phyloP scores from a whole-genome alignment of 768 basidiomycete species.

The Plicaturopsis crispa region DNA sequence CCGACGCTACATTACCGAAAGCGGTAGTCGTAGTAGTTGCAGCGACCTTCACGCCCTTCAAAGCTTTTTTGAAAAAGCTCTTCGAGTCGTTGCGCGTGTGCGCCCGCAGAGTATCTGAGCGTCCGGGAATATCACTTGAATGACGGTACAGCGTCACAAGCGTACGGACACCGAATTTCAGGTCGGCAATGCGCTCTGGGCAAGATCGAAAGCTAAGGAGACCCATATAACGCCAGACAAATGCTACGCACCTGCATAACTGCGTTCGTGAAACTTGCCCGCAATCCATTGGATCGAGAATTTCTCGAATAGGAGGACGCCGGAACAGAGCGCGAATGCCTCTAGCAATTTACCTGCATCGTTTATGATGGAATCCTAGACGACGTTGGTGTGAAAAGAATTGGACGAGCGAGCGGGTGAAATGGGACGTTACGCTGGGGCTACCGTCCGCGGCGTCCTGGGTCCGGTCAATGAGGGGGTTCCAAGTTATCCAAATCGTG shows the following conservation, averaged over 20 bases:
- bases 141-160: constrained; percentile 74
- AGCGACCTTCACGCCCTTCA: constrained; percentile 61
- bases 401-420: too few species aligned
- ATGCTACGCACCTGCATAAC: constrained; percentile 45
- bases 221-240: constrained; percentile 3
- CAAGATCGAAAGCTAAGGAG: constrained; percentile 1
- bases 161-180: constrained; percentile 68
- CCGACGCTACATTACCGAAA: constrained; percentile 53
- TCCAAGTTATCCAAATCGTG: constrained; percentile 64
- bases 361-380: constrained; percentile 33
- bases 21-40: constrained; percentile 81
- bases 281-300: constrained; percentile 83
- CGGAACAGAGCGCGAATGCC: constrained; percentile 60
- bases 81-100: constrained; percentile 27
- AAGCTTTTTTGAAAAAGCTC: constrained; percentile 58
- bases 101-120: constrained; percentile 52
- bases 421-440: background rate
- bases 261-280: constrained; percentile 72
- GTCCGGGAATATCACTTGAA: constrained; percentile 66
- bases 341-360: constrained; percentile 65
- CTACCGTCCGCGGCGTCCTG: constrained; percentile 18
- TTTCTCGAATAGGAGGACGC: constrained; percentile 74
- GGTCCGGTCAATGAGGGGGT: constrained; percentile 50
- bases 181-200: constrained; percentile 72
- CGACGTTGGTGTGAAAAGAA: too few species aligned